A percentile compares a stretch with the other conserved stretches of the same genome.
These are phyloP conservation scores for Apium graveolens DNA, from an alignment of 129 eudicot species.

Conservation along the genomic window DNA sequence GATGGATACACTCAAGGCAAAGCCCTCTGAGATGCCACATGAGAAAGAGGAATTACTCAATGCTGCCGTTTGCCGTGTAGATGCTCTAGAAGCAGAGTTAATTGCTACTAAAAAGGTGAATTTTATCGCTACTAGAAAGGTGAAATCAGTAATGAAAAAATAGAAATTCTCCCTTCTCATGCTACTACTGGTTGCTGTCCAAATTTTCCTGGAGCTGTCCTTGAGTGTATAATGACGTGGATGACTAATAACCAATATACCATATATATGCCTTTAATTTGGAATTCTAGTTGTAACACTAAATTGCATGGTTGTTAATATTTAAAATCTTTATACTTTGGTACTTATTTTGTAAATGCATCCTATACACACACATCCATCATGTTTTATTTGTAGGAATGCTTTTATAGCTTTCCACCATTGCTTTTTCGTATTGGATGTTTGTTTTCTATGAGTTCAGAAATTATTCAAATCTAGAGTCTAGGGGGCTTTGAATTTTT, in stretches of 20 bases:
- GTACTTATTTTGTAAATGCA: neutral
- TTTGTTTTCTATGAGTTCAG: neutral
- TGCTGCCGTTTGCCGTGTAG: conserved; percentile 98
- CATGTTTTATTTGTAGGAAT: neutral
- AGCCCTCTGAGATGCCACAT: conserved; percentile 89
- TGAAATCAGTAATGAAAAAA: conserved; percentile 11
- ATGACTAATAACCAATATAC: neutral
- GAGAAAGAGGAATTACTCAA: conserved; percentile 90
- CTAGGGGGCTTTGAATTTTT: neutral
- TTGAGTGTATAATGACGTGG: neutral
- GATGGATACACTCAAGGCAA: conserved; percentile 65
- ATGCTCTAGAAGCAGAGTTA: conserved; percentile 93
- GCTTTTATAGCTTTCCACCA: neutral
- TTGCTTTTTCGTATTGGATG: too few relatives aligned
- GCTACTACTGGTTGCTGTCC: neutral
- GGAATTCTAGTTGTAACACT: neutral
- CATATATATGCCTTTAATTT: neutral
- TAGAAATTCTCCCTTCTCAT: neutral
- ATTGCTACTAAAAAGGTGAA: conserved; percentile 99
- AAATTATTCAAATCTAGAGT: neutral
- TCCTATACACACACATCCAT: neutral
- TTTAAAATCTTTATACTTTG: neutral
- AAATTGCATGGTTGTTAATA: neutral
- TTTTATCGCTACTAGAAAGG: conserved; percentile 92
- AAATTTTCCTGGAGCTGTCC: neutral